These are phyloP conservation scores for Trichosporon asahii DNA, from an alignment of 1,284 basidiomycete species.

Conservation along the genomic window DNA sequence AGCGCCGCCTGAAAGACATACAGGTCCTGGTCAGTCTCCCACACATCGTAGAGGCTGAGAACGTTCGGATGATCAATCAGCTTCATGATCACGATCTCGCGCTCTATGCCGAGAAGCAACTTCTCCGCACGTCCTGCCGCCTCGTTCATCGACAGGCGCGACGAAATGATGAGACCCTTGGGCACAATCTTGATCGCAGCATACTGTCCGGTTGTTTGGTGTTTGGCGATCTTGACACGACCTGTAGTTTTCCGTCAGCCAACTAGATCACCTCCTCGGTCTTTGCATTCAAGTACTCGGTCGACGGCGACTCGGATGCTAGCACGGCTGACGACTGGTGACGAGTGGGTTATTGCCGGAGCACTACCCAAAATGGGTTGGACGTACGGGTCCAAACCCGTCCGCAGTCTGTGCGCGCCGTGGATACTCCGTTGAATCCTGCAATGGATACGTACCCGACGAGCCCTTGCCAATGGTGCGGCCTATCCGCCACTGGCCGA, in stretches of 20 bases:
- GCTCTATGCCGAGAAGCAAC: slow-evolving; percentile 80
- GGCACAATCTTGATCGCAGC: slow-evolving; percentile 97
- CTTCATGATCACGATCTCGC: slow-evolving; percentile 99
- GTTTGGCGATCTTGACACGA: slow-evolving; percentile 85
- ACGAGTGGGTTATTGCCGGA: neutral
- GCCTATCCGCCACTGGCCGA: slow-evolving; percentile 90
- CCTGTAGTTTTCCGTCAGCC: slow-evolving; percentile 56
- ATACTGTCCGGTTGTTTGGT: slow-evolving; percentile 80
- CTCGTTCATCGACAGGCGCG: slow-evolving; percentile 67
- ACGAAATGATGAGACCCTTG: slow-evolving; percentile 70
- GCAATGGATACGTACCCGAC: slow-evolving; percentile 60
- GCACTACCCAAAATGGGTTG: neutral
- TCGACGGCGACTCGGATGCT: slow-evolving; percentile 10
- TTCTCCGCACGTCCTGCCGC: slow-evolving; percentile 66
- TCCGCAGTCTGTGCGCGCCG: slow-evolving; percentile 1
- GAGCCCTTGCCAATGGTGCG: slow-evolving; percentile 85
- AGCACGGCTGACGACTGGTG: neutral
- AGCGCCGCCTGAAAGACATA: slow-evolving; percentile 22
- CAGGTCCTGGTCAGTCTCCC: slow-evolving; percentile 64
- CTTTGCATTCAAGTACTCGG: slow-evolving; percentile 11
- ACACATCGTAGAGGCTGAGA: slow-evolving; percentile 91
- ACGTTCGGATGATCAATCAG: slow-evolving; percentile 97
- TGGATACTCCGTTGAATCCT: neutral
- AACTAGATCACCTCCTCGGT: neutral
- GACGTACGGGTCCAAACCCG: neutral